Evolutionary conservation across 495 filamentous ascomycete genomes (phyloP).

Genomic region (Symbiotaphrina buchneri): DNA sequence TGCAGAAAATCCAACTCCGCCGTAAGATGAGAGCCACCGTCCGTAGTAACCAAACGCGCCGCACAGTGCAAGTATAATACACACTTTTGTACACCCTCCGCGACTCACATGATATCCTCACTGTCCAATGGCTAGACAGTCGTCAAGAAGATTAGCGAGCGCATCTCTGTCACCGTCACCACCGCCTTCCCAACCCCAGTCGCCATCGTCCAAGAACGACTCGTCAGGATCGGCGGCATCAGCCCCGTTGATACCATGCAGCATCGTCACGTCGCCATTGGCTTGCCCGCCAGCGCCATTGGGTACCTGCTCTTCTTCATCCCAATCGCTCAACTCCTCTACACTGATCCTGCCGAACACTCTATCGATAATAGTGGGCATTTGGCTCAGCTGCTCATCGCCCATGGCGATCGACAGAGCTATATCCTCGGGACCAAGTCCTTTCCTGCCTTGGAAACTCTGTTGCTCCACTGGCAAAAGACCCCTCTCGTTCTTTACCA

Average conservation of each 20-base stretch:
- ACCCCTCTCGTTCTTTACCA: conserved; percentile 43
- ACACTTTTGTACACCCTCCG: no score
- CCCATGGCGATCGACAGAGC: conserved; percentile 52
- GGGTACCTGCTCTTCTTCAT: conserved; percentile 17
- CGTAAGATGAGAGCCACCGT: no score
- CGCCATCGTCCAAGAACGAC: conserved; percentile 8
- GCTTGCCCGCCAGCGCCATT: conserved; percentile 6
- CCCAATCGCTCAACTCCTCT: conserved; percentile 43
- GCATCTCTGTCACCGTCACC: conserved; percentile 32
- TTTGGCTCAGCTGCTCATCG: conserved; percentile 49
- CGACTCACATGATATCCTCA: no score
- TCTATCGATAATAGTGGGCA: conserved; percentile 48
- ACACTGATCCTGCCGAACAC: conserved; percentile 54
- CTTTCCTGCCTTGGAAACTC: conserved; percentile 37
- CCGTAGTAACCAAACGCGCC: no score
- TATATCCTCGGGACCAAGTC: conserved; percentile 60
- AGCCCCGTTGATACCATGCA: conserved; percentile 3
- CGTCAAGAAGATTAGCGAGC: conserved; percentile 47
- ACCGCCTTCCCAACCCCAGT: conserved; percentile 54
- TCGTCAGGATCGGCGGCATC: not conserved
- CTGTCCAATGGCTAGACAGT: conserved; percentile 2
- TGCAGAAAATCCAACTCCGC: no score
- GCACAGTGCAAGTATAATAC: no score
- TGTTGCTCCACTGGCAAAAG: conserved; percentile 57
- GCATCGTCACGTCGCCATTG: conserved; percentile 9